These are phyloP conservation scores for Capsella bursapastoris DNA, from an alignment of 345 rosid genomes.

Conservation along the genomic window DNA sequence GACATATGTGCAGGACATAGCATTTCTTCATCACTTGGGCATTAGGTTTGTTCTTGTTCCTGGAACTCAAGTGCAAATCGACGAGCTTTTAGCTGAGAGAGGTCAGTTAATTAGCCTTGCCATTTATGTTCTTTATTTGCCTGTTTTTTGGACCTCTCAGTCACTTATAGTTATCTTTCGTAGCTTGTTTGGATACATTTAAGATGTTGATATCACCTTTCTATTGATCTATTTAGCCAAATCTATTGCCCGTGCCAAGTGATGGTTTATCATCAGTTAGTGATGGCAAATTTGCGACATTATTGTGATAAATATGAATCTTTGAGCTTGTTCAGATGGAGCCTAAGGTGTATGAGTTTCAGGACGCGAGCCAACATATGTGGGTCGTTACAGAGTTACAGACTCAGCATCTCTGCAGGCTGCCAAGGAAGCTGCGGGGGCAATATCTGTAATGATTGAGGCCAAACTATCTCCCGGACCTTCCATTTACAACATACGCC, in stretches of 20 bases:
- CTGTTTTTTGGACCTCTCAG: not conserved
- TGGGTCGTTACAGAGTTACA: conserved; percentile 81
- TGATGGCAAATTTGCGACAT: conserved; percentile 9
- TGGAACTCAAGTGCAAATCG: conserved; percentile 89
- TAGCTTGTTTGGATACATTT: not conserved
- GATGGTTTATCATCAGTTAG: not conserved
- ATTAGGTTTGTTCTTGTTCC: conserved; percentile 84
- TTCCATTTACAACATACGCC: conserved; percentile 74
- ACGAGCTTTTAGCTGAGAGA: conserved; percentile 79
- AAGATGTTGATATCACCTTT: not conserved
- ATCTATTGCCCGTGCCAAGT: not conserved
- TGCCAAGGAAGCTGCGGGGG: conserved; percentile 92
- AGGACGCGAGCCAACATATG: conserved; percentile 74
- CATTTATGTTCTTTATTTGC: not conserved
- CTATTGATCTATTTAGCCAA: not conserved
- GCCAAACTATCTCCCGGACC: conserved; percentile 98
- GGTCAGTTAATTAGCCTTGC: conserved; percentile 46
- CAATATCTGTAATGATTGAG: conserved; percentile 80
- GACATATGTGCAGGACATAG: conserved; percentile 71
- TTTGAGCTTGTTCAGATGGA: conserved; percentile 37
- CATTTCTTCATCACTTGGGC: conserved; percentile 90
- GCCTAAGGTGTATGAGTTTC: conserved; percentile 45
- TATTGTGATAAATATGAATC: conserved; percentile 25
- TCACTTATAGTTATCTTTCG: not conserved
- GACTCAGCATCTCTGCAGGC: conserved; percentile 80